phyloP scores from a whole-genome alignment of 306 rosid genomes.

The Acacia acuminata region DNA sequence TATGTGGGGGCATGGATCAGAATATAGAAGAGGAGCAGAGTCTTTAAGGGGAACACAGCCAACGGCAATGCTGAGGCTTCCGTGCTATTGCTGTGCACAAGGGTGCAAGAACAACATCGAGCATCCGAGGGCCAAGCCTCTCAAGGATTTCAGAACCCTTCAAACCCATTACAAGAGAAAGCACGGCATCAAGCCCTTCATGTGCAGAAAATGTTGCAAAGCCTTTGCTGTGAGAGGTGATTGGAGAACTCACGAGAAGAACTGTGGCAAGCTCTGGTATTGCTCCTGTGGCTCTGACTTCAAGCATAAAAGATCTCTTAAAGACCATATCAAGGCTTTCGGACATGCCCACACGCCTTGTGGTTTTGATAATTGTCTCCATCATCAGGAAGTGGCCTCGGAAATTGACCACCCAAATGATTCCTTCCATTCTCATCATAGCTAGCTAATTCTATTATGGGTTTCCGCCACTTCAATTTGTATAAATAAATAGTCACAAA shows the following conservation, averaged over 20 bases:
- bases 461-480: neutral
- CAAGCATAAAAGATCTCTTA: constrained; percentile 89
- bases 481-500: neutral
- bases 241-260: constrained; percentile 98
- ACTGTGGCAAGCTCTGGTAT: constrained; percentile 94
- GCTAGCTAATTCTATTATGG: neutral
- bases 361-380: constrained; percentile 62
- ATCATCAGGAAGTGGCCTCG: constrained; percentile 61
- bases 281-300: constrained; percentile 95
- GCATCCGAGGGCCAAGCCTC: constrained; percentile 84
- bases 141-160: constrained; percentile 91
- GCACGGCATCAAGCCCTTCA: constrained; percentile 89
- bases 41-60: constrained; percentile 93
- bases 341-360: constrained; percentile 76
- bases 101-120: constrained; percentile 96
- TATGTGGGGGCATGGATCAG: constrained; percentile 99
- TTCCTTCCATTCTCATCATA: constrained; percentile 37
- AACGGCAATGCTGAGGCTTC: constrained; percentile 93
- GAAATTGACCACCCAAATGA: constrained; percentile 67
- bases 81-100: constrained; percentile 82
- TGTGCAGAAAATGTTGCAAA: constrained; percentile 86
- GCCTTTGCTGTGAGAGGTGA: constrained; percentile 96
- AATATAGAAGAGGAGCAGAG: constrained; percentile 88
- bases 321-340: constrained; percentile 89
- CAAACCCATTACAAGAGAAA: constrained; percentile 95